Conservation (phyloP, 2,329 filamentous ascomycete species). For the Tolypocladium endophyticum region DNA sequence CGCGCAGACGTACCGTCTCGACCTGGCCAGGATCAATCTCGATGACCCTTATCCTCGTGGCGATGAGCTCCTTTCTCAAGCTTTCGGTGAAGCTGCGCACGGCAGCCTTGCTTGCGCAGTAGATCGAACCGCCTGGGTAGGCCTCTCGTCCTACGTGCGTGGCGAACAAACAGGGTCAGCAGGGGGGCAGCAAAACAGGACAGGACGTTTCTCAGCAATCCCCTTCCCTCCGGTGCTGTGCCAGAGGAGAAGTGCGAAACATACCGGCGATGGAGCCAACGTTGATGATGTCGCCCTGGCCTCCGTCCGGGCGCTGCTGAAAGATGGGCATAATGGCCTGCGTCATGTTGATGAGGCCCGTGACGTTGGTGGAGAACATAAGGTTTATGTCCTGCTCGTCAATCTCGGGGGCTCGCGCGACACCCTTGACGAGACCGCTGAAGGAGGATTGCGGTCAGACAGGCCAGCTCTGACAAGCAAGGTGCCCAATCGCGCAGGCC, state of each 20-base stretch:
- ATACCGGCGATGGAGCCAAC: constrained; percentile 77
- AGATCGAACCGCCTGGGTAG: constrained; percentile 79
- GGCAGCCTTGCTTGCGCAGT: constrained; percentile 88
- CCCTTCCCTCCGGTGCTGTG: neutral
- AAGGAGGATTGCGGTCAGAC: neutral
- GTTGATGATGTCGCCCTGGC: constrained; percentile 89
- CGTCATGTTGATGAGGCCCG: constrained; percentile 91
- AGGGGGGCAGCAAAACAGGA: neutral
- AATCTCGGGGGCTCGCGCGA: constrained; percentile 79
- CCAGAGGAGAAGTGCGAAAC: neutral
- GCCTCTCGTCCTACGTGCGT: constrained; percentile 54
- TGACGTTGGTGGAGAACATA: constrained; percentile 93
- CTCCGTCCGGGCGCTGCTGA: constrained; percentile 63
- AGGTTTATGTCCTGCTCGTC: constrained; percentile 67
- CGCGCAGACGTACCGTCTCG: constrained; percentile 53
- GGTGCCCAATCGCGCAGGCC: neutral
- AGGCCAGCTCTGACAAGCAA: neutral
- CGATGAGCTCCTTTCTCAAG: constrained; percentile 72
- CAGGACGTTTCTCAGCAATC: neutral
- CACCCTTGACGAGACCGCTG: constrained; percentile 79
- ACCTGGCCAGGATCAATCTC: constrained; percentile 88
- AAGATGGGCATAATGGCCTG: constrained; percentile 81
- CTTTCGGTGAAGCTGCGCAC: constrained; percentile 77
- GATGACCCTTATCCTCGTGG: constrained; percentile 71
- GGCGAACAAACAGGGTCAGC: neutral